Evolutionary conservation across 208 protist genomes (phyloP), one percentile per base, ranked within the genome.

Genomic region (Leishmania lainsoni): DNA sequence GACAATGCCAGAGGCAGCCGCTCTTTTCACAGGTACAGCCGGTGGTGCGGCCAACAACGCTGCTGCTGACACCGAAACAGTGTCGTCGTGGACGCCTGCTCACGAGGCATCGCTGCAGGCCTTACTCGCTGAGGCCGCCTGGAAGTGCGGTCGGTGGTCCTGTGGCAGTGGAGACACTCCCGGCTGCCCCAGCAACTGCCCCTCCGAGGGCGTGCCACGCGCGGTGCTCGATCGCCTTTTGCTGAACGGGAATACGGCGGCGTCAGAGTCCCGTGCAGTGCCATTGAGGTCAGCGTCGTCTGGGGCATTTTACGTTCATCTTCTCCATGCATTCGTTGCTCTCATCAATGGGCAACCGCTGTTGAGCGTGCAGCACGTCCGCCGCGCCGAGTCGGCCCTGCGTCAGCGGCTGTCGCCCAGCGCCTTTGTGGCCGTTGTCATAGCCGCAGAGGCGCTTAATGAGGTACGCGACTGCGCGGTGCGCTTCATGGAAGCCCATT

Each of bases 371-470:
- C 52, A 80, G 66, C 32, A 87, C 78, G 78, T 88, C 49, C 81
- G 76, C 35, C 58, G 45, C 56, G 84, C 83, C 73, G 68, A 88
- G 81, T 72, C 75, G 49, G 78, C 80, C 54, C 81, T 95, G 45
- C 59, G 65, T 3, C 73, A 54, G 17, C 58, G 79, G 17, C 80
- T 95, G n/a, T 81, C 85, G n/a, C 61, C 86, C 2, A 84, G 83
- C 2, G 89, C 83, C 20, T 87, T 89, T 65, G 76, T 89, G 39
- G 16, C 74, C 0, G 79, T 80, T 5, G 81, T 93, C 59, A 39
- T 93, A 17, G 82, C 86, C 4, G 84, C 87, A 29, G 90, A 95
- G 79, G 89, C 87, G n/a, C 69, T 95, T 42, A 70, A 81, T 17
- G 83, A 93, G 51, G 83, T 95, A 61, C 82, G 84, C 14, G 78